Evolutionary conservation across 805 yeast genomes (phyloP), one percentile per base, ranked within the genome.

Genomic region (Naumovozyma baii): DNA sequence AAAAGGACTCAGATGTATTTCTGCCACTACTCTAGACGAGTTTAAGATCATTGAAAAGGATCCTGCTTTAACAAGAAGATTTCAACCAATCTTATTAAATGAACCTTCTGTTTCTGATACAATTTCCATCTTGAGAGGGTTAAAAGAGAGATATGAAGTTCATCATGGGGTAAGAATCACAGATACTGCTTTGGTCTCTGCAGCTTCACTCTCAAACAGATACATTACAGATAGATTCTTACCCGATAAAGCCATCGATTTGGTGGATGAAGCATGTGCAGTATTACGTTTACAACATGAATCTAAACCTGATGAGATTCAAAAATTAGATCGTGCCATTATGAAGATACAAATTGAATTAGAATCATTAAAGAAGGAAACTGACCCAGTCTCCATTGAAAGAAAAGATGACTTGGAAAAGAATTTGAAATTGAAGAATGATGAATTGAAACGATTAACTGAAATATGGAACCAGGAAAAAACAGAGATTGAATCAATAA

Each of bases 211-310:
- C 55, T 78, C 94, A 36, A 84, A 86, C 55, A 72, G 98, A 47
- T 90, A 90, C 59, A 84, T 90, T 40, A 83, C 94, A 2, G 96
- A 90, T 59, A 66, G 97, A 40, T 87, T 78, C 53, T 66, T 90
- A 30, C 98, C 98, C 1, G 98, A 90, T 57, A 90, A 90, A 66
- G 97, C 97, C 16, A 90, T 90, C 48, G 98, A 90, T 62, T 72
- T 90, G 48, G 92, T 90, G 2, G 98, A 90, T 63, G 98, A 90
- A 58, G 96, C 97, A 0, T 88, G 97, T 65, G 92, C 96, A 3
- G 94, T 95, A 0, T 69, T 90, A 42, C 70, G 98, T 48, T 68
- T 90, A 43, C 98, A 90, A 62, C 97, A 92, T 59, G 98, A 90
- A 64, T 86, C 96, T 1, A 88, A 87, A 58, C 98, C 98, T 0